Conservation (phyloP, 75 land plant genomes). For the Larix kaempferi region DNA sequence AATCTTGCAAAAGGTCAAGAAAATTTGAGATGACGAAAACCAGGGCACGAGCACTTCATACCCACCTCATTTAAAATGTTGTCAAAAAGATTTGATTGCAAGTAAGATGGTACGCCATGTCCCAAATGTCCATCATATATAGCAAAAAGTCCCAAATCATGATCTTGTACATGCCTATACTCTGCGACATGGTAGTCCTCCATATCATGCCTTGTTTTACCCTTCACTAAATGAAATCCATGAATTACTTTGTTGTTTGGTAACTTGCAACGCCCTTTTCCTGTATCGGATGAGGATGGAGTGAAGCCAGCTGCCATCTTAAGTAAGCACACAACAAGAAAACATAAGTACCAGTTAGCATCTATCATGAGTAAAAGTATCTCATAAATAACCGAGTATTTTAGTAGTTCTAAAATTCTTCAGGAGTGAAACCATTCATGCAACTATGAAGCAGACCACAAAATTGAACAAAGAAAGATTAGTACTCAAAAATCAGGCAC, state of each 20-base stretch:
- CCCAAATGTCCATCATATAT: conserved; percentile 91
- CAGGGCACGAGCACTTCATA: not conserved
- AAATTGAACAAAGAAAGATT: no score
- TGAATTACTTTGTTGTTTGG: conserved; percentile 32
- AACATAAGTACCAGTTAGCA: no score
- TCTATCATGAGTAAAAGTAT: no score
- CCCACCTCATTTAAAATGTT: conserved; percentile 76
- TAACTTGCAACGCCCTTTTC: conserved; percentile 49
- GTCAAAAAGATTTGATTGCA: conserved; percentile 62
- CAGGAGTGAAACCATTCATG: no score
- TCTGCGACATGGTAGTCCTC: conserved; percentile 84
- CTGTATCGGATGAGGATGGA: conserved; percentile 41
- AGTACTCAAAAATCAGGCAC: no score
- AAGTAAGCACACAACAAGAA: no score
- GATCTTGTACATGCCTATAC: conserved; percentile 23
- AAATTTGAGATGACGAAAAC: not conserved
- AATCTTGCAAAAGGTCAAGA: not conserved
- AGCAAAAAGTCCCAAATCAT: conserved; percentile 77
- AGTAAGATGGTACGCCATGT: conserved; percentile 54
- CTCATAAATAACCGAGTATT: no score
- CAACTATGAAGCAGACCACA: no score
- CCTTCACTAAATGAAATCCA: conserved; percentile 72
- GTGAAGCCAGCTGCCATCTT: conserved; percentile 30
- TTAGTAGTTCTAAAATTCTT: no score
- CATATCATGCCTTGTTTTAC: conserved; percentile 78